Conservation (phyloP, 2,329 filamentous ascomycete genomes). For the Epicoccum nigrum region DNA sequence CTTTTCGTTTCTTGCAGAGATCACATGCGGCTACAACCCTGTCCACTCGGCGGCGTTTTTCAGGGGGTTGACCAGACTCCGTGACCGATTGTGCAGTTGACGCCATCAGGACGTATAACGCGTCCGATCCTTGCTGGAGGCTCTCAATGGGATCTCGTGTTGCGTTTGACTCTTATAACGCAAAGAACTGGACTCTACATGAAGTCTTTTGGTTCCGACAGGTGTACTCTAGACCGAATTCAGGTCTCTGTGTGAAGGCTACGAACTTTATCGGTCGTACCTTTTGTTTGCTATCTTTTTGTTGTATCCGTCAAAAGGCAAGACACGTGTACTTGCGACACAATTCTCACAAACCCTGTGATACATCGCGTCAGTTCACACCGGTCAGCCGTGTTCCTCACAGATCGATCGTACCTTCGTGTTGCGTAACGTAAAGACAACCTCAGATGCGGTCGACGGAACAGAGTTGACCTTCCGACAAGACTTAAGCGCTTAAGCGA, state of each 20-base stretch:
- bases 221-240: too few relatives aligned
- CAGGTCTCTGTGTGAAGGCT: too few relatives aligned
- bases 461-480: slow-evolving; percentile 7
- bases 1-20: slow-evolving; percentile 44
- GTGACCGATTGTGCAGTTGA: not conserved
- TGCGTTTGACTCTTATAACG: too few relatives aligned
- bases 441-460: slow-evolving; percentile 12
- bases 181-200: too few relatives aligned
- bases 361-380: slow-evolving; percentile 2
- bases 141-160: too few relatives aligned
- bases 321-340: too few relatives aligned
- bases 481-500: too few relatives aligned
- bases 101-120: not conserved
- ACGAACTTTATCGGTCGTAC: too few relatives aligned
- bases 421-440: slow-evolving; percentile 13
- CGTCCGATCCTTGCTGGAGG: too few relatives aligned
- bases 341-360: not conserved
- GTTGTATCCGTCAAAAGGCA: too few relatives aligned
- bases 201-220: too few relatives aligned
- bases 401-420: slow-evolving; percentile 7
- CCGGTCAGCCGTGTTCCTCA: not conserved
- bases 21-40: slow-evolving; percentile 40
- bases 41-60: slow-evolving; percentile 34
- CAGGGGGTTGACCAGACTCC: slow-evolving; percentile 11
- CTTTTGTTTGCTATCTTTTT: too few relatives aligned